phyloP scores from a whole-genome alignment of 306 rosid species.

The Gastrolobium villosum region DNA sequence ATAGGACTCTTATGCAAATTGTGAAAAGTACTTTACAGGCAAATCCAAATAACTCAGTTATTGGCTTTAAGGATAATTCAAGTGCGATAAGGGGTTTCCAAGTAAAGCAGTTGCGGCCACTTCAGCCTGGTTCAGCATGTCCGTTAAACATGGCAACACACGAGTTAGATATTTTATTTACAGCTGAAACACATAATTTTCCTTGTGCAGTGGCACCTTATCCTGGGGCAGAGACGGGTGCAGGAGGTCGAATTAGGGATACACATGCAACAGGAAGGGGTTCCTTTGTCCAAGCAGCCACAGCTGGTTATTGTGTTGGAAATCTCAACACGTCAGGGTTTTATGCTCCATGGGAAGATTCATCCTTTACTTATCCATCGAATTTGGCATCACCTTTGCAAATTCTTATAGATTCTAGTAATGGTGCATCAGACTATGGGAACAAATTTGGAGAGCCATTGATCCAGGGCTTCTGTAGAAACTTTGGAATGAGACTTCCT shows the following conservation, averaged over 20 bases:
- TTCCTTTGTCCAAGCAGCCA: slow-evolving; percentile 87
- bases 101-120: slow-evolving; percentile 75
- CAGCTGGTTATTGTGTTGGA: slow-evolving; percentile 97
- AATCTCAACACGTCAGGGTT: slow-evolving; percentile 79
- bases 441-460: slow-evolving; percentile 99
- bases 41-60: slow-evolving; percentile 86
- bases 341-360: slow-evolving; percentile 93
- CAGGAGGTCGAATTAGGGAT: slow-evolving; percentile 95
- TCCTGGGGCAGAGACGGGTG: slow-evolving; percentile 97
- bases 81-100: slow-evolving; percentile 89
- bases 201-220: slow-evolving; percentile 99
- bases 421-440: slow-evolving; percentile 96
- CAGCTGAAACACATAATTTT: slow-evolving; percentile 96
- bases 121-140: slow-evolving; percentile 75
- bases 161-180: slow-evolving; percentile 80
- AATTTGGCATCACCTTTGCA: slow-evolving; percentile 90
- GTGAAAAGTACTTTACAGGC: slow-evolving; percentile 89
- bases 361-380: slow-evolving; percentile 83
- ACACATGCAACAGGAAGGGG: slow-evolving; percentile 98
- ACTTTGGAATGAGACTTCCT: slow-evolving; percentile 95
- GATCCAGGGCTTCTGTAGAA: slow-evolving; percentile 95
- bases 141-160: slow-evolving; percentile 53
- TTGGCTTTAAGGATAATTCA: slow-evolving; percentile 94
- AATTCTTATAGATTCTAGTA: slow-evolving; percentile 87
- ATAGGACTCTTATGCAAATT: slow-evolving; percentile 86